Evolutionary conservation across 805 yeast genomes (phyloP).

Genomic region (Cyberlindnera mycetangii): DNA sequence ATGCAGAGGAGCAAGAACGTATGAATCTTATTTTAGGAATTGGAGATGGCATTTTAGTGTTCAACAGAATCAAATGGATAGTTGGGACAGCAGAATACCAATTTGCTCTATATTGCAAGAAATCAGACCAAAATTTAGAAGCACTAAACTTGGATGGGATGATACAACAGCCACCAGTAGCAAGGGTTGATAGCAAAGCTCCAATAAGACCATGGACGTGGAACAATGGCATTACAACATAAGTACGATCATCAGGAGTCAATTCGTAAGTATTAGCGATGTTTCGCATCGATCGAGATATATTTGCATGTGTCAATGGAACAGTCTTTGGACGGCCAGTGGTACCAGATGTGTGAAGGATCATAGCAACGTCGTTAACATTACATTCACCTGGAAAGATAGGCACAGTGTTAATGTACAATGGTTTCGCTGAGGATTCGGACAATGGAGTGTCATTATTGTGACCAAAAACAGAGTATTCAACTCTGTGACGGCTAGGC

Average conservation of each 20-base stretch:
- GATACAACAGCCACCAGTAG: slow-evolving; percentile 58
- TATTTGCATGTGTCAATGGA: slow-evolving; percentile 63
- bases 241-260: slow-evolving; percentile 47
- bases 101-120: slow-evolving; percentile 45
- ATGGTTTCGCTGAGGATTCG: slow-evolving; percentile 29
- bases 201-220: slow-evolving; percentile 76
- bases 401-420: slow-evolving; percentile 29
- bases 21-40: slow-evolving; percentile 60
- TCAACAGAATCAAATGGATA: slow-evolving; percentile 63
- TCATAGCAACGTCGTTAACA: slow-evolving; percentile 57
- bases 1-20: slow-evolving; percentile 68
- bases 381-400: slow-evolving; percentile 41
- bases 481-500: slow-evolving; percentile 38
- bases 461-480: slow-evolving; percentile 33
- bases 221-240: slow-evolving; percentile 73
- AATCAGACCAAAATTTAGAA: slow-evolving; percentile 56
- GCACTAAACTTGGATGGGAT: slow-evolving; percentile 66
- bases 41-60: slow-evolving; percentile 45
- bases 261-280: slow-evolving; percentile 57
- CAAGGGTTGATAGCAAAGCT: slow-evolving; percentile 58
- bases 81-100: slow-evolving; percentile 84
- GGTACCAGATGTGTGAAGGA: slow-evolving; percentile 72
- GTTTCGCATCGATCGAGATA: slow-evolving; percentile 57
- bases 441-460: slow-evolving; percentile 28
- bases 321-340: slow-evolving; percentile 78